These are phyloP conservation scores for Adenanthera pavonina DNA, from an alignment of 306 rosid genomes.

Conservation along the genomic window DNA sequence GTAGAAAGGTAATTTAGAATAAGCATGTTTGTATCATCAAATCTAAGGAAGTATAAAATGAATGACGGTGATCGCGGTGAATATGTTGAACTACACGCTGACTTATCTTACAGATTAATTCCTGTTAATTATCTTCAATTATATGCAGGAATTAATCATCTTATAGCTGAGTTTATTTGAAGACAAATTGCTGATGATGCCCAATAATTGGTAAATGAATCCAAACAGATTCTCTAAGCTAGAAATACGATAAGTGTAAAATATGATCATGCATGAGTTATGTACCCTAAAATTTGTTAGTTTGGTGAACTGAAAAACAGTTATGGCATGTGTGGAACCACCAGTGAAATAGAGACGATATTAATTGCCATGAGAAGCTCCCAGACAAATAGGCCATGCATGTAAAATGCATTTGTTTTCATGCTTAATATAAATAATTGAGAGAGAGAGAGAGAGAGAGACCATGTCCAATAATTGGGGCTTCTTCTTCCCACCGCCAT, in stretches of 20 bases:
- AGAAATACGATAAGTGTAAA: background rate
- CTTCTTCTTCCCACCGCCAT: background rate
- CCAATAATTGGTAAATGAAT: slow-evolving; percentile 10
- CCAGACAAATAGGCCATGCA: slow-evolving; percentile 40
- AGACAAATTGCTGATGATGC: background rate
- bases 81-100: background rate
- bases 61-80: background rate
- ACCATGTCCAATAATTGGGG: background rate
- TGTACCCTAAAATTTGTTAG: slow-evolving; percentile 22
- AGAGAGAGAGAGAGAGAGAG: background rate
- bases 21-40: background rate
- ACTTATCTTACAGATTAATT: background rate
- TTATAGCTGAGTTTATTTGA: background rate
- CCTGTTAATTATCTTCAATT: background rate
- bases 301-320: slow-evolving; percentile 24
- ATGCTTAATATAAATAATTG: slow-evolving; percentile 2
- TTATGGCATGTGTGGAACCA: slow-evolving; percentile 18
- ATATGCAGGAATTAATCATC: slow-evolving; percentile 12
- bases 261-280: slow-evolving; percentile 16
- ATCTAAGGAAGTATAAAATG: background rate
- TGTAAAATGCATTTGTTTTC: slow-evolving; percentile 38
- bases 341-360: slow-evolving; percentile 32
- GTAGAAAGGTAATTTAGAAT: slow-evolving; percentile 34
- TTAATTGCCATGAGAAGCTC: slow-evolving; percentile 31
- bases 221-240: background rate